Evolutionary conservation across 257 asterid genomes (phyloP).

Genomic region (Osmanthus fragrans): DNA sequence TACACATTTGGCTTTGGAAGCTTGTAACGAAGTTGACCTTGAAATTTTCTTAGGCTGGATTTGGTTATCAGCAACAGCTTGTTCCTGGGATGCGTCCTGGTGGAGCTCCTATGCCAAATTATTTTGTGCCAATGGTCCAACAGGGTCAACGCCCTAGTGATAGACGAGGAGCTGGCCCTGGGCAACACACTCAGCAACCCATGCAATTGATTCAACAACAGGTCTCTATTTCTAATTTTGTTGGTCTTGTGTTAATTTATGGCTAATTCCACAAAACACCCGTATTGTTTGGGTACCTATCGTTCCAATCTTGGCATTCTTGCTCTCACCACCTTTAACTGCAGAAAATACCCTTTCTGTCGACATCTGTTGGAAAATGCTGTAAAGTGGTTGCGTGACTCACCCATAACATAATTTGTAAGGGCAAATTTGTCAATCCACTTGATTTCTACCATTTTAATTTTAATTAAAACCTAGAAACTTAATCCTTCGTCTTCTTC

Average conservation of each 20-base stretch:
- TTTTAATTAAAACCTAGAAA: too few species aligned
- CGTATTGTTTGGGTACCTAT: too few species aligned
- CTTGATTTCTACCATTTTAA: too few species aligned
- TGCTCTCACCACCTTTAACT: too few species aligned
- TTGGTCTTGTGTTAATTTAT: background rate
- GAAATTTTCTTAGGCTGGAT: conserved; percentile 46
- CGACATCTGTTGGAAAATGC: too few species aligned
- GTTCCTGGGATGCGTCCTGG: conserved; percentile 70
- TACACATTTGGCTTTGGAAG: background rate
- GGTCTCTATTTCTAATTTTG: conserved; percentile 28
- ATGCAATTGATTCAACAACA: conserved; percentile 59
- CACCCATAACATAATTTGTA: too few species aligned
- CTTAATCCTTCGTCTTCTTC: too few species aligned
- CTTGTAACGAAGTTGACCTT: background rate
- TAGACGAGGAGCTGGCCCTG: conserved; percentile 52
- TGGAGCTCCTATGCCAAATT: conserved; percentile 54
- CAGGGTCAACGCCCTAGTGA: conserved; percentile 62
- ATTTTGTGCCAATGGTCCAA: conserved; percentile 53
- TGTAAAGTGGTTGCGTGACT: too few species aligned
- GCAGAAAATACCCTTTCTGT: too few species aligned
- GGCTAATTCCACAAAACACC: too few species aligned
- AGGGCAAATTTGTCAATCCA: too few species aligned
- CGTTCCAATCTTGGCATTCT: too few species aligned
- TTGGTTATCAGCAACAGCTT: conserved; percentile 68
- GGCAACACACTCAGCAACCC: conserved; percentile 54